Percentiles rank a stretch among this genome's conserved stretches.
Evolutionary conservation across 192 early-diverging fungal species (phyloP).

Genomic region (Linnemannia schmuckeri): DNA sequence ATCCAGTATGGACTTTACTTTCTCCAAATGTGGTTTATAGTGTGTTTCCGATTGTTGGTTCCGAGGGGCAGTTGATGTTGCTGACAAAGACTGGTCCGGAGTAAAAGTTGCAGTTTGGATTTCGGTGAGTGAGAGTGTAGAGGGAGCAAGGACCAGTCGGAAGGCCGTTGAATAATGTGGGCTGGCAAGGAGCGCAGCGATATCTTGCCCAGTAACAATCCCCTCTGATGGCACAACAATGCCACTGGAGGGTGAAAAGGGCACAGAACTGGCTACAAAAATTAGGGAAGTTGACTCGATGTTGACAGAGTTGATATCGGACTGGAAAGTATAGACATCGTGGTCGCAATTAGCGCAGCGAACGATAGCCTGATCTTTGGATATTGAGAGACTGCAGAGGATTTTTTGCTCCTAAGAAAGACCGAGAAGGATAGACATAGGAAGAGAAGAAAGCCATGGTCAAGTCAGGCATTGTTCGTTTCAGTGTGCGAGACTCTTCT

Average conservation of each 20-base stretch:
- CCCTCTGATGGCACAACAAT: slow-evolving; percentile 23
- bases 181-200: slow-evolving; percentile 16
- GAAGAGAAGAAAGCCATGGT: background rate
- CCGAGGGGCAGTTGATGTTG: background rate
- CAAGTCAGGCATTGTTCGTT: background rate
- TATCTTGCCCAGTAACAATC: slow-evolving; percentile 22
- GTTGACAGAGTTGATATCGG: slow-evolving; percentile 30
- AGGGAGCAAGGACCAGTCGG: slow-evolving; percentile 29
- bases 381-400: slow-evolving; percentile 49
- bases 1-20: slow-evolving; percentile 35
- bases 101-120: background rate
- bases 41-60: background rate
- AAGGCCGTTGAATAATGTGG: slow-evolving; percentile 44
- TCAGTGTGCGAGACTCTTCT: background rate
- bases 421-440: background rate
- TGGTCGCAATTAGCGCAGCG: slow-evolving; percentile 43
- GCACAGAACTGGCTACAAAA: slow-evolving; percentile 31
- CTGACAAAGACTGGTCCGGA: background rate
- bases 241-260: slow-evolving; percentile 42
- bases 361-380: slow-evolving; percentile 27
- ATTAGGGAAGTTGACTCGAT: slow-evolving; percentile 35
- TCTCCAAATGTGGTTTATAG: slow-evolving; percentile 44
- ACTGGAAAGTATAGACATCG: slow-evolving; percentile 44
- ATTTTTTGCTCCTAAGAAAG: slow-evolving; percentile 51
- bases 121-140: background rate